Conservation (phyloP, 2,329 filamentous ascomycete species). For the Calonectria pseudoreteaudii region DNA sequence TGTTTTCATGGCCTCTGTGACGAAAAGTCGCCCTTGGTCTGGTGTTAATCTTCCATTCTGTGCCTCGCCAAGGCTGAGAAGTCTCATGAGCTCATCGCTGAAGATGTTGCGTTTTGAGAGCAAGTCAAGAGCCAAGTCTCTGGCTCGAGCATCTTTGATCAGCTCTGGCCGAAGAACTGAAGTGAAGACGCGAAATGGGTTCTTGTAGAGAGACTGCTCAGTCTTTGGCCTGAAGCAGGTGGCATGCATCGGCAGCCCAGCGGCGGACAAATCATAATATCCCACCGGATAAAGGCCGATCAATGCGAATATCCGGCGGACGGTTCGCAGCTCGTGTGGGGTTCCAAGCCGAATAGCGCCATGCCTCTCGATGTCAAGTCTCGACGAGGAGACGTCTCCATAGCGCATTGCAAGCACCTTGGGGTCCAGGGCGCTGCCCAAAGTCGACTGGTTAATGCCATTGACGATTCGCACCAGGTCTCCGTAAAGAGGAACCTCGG, state of each 20-base stretch:
- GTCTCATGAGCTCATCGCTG: slow-evolving; percentile 47
- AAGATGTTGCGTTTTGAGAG: slow-evolving; percentile 56
- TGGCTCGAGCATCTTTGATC: slow-evolving; percentile 45
- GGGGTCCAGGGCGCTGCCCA: slow-evolving; percentile 27
- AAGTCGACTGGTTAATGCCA: slow-evolving; percentile 28
- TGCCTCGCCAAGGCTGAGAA: slow-evolving; percentile 51
- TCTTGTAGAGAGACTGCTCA: slow-evolving; percentile 47
- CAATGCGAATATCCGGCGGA: slow-evolving; percentile 57
- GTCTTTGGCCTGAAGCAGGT: slow-evolving; percentile 60
- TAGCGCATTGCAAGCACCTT: slow-evolving; percentile 32
- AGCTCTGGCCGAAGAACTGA: slow-evolving; percentile 55
- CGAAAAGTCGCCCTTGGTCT: slow-evolving; percentile 50
- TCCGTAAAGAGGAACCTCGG: slow-evolving; percentile 39
- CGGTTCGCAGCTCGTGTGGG: slow-evolving; percentile 53
- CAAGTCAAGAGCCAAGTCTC: slow-evolving; percentile 47
- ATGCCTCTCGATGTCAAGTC: slow-evolving; percentile 48
- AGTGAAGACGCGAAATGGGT: slow-evolving; percentile 58
- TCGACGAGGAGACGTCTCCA: slow-evolving; percentile 25
- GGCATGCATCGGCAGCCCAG: slow-evolving; percentile 61
- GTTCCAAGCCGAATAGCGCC: slow-evolving; percentile 62
- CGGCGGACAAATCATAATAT: slow-evolving; percentile 61
- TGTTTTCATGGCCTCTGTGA: slow-evolving; percentile 40
- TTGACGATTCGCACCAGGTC: slow-evolving; percentile 33
- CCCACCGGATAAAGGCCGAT: slow-evolving; percentile 62
- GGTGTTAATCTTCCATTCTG: slow-evolving; percentile 43